A percentile compares a stretch with the other conserved stretches of the same genome.
Conservation (phyloP, 2,329 filamentous ascomycete genomes). For the Xylogone sp. region DNA sequence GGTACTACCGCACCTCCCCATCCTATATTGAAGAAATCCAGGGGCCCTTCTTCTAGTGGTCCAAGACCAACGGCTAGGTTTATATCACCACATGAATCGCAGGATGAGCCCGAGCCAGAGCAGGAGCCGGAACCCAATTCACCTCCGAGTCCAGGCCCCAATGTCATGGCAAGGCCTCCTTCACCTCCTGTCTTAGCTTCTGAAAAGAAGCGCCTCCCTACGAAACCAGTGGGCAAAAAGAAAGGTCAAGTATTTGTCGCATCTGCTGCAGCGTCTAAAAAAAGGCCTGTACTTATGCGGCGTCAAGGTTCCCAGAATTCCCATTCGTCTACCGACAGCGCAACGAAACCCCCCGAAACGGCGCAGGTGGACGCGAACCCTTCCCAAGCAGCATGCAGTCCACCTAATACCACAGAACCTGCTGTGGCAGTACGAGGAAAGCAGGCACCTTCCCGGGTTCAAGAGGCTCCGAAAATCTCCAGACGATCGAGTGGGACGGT, state of each 20-base stretch:
- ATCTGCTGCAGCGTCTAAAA: constrained; percentile 37
- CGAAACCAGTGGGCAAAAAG: constrained; percentile 29
- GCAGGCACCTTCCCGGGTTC: background rate
- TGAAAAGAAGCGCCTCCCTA: constrained; percentile 14
- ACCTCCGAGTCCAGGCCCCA: background rate
- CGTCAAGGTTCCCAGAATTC: constrained; percentile 42
- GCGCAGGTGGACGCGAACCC: background rate
- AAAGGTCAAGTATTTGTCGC: constrained; percentile 34
- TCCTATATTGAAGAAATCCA: constrained; percentile 57
- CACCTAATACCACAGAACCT: constrained; percentile 4
- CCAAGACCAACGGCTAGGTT: constrained; percentile 60
- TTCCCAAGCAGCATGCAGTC: background rate
- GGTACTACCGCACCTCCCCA: constrained; percentile 40
- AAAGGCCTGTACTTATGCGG: constrained; percentile 42
- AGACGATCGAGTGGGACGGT: background rate
- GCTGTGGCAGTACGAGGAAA: background rate
- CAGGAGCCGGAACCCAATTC: constrained; percentile 22
- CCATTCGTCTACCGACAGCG: constrained; percentile 19
- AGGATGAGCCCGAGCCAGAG: constrained; percentile 34
- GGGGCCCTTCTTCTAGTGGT: constrained; percentile 48
- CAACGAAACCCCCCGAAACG: constrained; percentile 8
- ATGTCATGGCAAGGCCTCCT: no score
- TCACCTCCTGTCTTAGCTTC: no score
- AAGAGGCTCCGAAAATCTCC: background rate
- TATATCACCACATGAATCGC: constrained; percentile 48